Evolutionary conservation across 306 rosid species (phyloP).

Genomic region (barrel medic (Medicago truncatula)): MtrunA17r5.0-ANR NC_053045.1:34333001-34333500

Average conservation of each 20-base stretch:
- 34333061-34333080: background rate
- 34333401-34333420: conserved; percentile 97
- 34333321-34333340: conserved; percentile 16
- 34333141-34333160: background rate
- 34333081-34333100: conserved; percentile 12
- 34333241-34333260: background rate
- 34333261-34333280: conserved; percentile 11
- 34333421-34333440: conserved; percentile 94
- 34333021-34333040: conserved; percentile 23
- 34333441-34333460: conserved; percentile 99
- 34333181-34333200: conserved; percentile 5
- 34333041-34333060: conserved; percentile 6
- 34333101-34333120: conserved; percentile 3
- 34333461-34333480: conserved; percentile 97
- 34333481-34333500: conserved; percentile 98
- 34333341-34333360: conserved; percentile 24
- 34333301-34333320: conserved; percentile 20
- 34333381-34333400: conserved; percentile 94
- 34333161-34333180: conserved; percentile 12
- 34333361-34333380: conserved; percentile 35
- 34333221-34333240: conserved; percentile 2
- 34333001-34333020: background rate
- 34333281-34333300: background rate
- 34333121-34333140: conserved; percentile 21
- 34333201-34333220: background rate